A percentile compares a stretch with the other conserved stretches of the same genome.
These are phyloP conservation scores for Fistulinella staudtii DNA, from an alignment of 1,284 basidiomycete species.

Conservation along the genomic window DNA sequence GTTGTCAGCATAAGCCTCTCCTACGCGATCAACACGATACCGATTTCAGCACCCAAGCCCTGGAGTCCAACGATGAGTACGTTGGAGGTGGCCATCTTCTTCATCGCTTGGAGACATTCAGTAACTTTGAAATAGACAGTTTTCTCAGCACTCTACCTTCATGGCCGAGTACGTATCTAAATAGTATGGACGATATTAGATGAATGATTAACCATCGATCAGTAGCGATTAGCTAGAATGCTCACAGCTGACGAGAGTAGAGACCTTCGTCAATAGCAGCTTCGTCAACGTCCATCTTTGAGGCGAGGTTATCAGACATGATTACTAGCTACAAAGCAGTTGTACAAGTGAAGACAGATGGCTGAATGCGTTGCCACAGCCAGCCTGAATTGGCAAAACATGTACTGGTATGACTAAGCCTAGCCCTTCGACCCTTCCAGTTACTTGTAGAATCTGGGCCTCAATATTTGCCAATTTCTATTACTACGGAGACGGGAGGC, in stretches of 20 bases:
- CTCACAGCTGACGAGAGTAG: constrained; percentile 95
- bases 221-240: constrained; percentile 16
- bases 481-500: too few relatives aligned
- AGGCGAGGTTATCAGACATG: constrained; percentile 53
- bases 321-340: constrained; percentile 7
- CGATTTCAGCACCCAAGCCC: constrained; percentile 95
- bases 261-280: constrained; percentile 86
- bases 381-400: too few relatives aligned
- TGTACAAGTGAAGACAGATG: constrained; percentile 5
- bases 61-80: constrained; percentile 92
- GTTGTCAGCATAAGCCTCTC: constrained; percentile 10
- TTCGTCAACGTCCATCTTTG: constrained; percentile 81
- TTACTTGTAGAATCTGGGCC: too few relatives aligned
- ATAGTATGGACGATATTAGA: constrained; percentile 25
- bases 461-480: not conserved
- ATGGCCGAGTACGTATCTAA: constrained; percentile 92
- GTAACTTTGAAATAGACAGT: constrained; percentile 1
- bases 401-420: constrained; percentile 35
- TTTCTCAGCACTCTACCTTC: constrained; percentile 59
- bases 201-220: not conserved
- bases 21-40: constrained; percentile 40
- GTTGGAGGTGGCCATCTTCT: constrained; percentile 97
- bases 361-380: not conserved
- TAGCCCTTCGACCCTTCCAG: too few relatives aligned
- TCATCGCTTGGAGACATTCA: constrained; percentile 75